Conservation (phyloP, 441 rosid genomes). For the Gossypium trilobum region DNA sequence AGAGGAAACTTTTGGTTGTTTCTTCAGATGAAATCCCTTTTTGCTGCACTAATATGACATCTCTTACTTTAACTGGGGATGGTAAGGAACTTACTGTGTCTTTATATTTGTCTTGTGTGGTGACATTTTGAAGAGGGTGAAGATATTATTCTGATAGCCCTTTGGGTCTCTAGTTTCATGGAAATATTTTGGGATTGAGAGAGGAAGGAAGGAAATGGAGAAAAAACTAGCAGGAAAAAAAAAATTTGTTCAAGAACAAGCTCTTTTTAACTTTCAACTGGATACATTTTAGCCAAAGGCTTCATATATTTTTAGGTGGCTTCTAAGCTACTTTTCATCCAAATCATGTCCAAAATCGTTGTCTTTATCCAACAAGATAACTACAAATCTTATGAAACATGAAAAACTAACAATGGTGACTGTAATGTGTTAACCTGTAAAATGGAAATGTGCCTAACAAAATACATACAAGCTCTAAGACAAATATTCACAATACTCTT, state of each 20-base stretch:
- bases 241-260: neutral
- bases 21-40: neutral
- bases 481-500: neutral
- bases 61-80: neutral
- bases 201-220: neutral
- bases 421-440: neutral
- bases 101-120: neutral
- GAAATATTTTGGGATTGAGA: neutral
- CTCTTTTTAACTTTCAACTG: neutral
- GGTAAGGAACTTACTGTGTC: neutral
- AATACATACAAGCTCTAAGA: neutral
- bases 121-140: neutral
- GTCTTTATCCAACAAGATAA: neutral
- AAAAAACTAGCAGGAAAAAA: neutral
- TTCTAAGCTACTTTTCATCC: neutral
- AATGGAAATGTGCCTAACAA: neutral
- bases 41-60: neutral
- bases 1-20: neutral
- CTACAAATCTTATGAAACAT: neutral
- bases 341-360: neutral
- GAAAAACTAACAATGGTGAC: neutral
- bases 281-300: neutral
- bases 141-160: neutral
- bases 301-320: neutral
- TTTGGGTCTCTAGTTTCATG: neutral